Evolutionary conservation across 306 rosid genomes (phyloP).

Genomic region (Vigna hirtella): DNA sequence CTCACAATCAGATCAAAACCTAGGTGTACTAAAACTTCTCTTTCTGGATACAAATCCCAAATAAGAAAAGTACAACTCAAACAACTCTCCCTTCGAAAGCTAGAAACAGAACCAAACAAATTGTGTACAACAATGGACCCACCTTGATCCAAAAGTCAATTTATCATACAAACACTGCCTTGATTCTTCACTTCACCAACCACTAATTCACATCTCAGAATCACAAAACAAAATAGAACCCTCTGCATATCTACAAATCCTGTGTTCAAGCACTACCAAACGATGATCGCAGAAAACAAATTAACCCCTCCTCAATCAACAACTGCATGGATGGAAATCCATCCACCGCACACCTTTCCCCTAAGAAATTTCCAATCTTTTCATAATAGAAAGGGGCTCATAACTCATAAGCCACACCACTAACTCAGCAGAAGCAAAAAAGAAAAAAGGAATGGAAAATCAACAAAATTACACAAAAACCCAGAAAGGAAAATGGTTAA

Average conservation of each 20-base stretch:
- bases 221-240: background rate
- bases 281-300: background rate
- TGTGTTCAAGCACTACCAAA: conserved; percentile 23
- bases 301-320: background rate
- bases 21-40: background rate
- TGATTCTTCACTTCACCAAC: background rate
- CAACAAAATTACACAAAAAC: background rate
- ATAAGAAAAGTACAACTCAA: conserved; percentile 4
- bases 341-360: background rate
- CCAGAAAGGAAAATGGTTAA: conserved; percentile 3
- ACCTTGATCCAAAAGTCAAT: conserved; percentile 25
- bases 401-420: background rate
- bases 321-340: background rate
- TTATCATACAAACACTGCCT: background rate
- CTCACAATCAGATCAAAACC: conserved; percentile 31
- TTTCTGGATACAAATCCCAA: background rate
- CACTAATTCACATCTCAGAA: conserved; percentile 33
- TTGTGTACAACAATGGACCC: conserved; percentile 25
- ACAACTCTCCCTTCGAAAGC: conserved; percentile 5
- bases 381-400: background rate
- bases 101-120: conserved; percentile 23
- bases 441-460: background rate
- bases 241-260: conserved; percentile 39
- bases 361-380: conserved; percentile 2
- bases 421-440: conserved; percentile 4